A percentile compares a stretch with the other conserved stretches of the same genome.
Evolutionary conservation across 2,329 filamentous ascomycete genomes (phyloP).

Genomic region (Talaromyces sp.): DNA sequence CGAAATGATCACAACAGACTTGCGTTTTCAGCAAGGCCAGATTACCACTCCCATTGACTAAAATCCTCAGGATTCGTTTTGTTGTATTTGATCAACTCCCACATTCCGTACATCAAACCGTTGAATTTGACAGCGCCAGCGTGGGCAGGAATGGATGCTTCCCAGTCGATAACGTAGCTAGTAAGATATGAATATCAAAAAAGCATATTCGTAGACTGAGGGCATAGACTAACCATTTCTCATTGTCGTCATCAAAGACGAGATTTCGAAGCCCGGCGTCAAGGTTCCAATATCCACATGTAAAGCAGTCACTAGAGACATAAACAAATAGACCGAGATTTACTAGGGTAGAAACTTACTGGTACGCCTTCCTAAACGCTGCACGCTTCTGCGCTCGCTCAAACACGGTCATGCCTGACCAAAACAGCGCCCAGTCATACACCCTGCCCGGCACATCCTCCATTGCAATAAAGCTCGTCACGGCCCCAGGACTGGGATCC

Average conservation of each 20-base stretch:
- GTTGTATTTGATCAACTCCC: not conserved
- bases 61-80: not conserved
- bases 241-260: not conserved
- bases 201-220: not conserved
- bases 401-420: not conserved
- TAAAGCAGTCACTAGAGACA: not conserved
- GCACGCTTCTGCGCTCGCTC: not conserved
- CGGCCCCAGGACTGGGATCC: not conserved
- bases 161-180: not conserved
- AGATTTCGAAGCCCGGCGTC: conserved; percentile 2
- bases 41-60: not conserved
- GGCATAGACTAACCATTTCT: not conserved
- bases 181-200: not conserved
- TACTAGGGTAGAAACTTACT: not conserved
- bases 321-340: not conserved
- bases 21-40: not conserved
- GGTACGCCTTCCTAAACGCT: not conserved
- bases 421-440: not conserved
- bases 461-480: conserved; percentile 7
- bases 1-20: not conserved
- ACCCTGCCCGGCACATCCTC: not conserved
- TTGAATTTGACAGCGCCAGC: not conserved
- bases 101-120: not conserved
- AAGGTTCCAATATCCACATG: not conserved
- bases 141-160: not conserved